Evolutionary conservation across 2,329 filamentous ascomycete species (phyloP).

Genomic region (Aspergillus hortae): DNA sequence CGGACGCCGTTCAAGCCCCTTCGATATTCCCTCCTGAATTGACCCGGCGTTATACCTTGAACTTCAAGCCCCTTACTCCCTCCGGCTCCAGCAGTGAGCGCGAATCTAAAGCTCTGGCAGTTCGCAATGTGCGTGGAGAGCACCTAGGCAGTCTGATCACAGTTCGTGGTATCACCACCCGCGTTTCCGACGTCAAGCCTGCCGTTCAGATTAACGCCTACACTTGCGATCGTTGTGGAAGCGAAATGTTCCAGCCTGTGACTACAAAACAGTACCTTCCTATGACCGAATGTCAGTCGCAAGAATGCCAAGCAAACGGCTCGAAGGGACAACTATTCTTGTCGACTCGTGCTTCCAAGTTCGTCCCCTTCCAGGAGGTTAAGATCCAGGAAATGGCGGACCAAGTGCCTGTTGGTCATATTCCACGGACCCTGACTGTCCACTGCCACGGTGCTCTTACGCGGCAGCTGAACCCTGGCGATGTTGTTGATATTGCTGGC

Average conservation of each 20-base stretch:
- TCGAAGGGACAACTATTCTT: conserved; percentile 90
- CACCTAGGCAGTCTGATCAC: conserved; percentile 93
- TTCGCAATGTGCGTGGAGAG: conserved; percentile 87
- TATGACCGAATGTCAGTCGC: conserved; percentile 78
- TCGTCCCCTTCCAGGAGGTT: conserved; percentile 94
- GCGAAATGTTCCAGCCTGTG: conserved; percentile 96
- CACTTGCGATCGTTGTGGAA: conserved; percentile 92
- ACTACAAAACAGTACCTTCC: conserved; percentile 88
- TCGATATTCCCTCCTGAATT: conserved; percentile 88
- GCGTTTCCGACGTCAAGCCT: conserved; percentile 96
- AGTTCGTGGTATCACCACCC: conserved; percentile 85
- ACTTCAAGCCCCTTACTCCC: conserved; percentile 87
- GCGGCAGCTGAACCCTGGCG: conserved; percentile 84
- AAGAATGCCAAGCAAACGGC: conserved; percentile 87
- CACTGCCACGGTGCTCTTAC: conserved; percentile 85
- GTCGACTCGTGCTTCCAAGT: conserved; percentile 94
- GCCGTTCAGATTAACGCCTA: conserved; percentile 97
- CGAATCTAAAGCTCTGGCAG: conserved; percentile 68
- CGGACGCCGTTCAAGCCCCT: conserved; percentile 63
- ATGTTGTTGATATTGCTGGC: conserved; percentile 88
- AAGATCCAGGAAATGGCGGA: conserved; percentile 99
- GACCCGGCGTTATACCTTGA: conserved; percentile 88
- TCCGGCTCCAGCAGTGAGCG: conserved; percentile 62
- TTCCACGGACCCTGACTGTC: conserved; percentile 84
- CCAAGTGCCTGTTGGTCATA: conserved; percentile 96